A percentile compares a stretch with the other conserved stretches of the same genome.
Conservation (phyloP, 192 early-diverging fungal genomes). For the Coemansia sp. region DNA sequence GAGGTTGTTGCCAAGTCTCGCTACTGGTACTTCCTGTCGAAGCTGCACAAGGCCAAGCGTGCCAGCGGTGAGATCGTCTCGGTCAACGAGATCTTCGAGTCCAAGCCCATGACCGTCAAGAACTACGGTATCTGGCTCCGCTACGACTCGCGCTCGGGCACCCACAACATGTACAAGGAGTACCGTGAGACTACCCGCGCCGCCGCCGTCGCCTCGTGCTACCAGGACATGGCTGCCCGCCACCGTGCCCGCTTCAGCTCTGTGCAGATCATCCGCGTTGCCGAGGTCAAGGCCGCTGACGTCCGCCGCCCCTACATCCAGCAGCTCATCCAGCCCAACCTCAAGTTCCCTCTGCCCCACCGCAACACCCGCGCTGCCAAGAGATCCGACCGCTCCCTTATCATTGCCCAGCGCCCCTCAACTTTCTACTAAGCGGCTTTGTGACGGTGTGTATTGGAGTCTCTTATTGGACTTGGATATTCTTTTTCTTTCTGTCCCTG, state of each 20-base stretch:
- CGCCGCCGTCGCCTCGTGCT: constrained; percentile 71
- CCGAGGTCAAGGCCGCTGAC: constrained; percentile 83
- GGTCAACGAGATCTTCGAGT: constrained; percentile 97
- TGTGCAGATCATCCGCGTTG: constrained; percentile 99
- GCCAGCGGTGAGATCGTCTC: constrained; percentile 97
- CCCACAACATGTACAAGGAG: constrained; percentile 99
- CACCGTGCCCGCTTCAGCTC: constrained; percentile 98
- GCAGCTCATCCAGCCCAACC: constrained; percentile 86
- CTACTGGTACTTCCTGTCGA: constrained; percentile 99
- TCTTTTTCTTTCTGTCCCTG: constrained; percentile 3
- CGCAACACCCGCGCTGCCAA: constrained; percentile 79
- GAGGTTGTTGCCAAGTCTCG: constrained; percentile 97
- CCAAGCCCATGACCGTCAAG: constrained; percentile 89
- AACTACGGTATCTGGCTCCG: constrained; percentile 99
- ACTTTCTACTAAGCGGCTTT: constrained; percentile 69
- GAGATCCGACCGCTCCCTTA: constrained; percentile 83
- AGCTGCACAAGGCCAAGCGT: constrained; percentile 99
- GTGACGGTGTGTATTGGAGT: constrained; percentile 3
- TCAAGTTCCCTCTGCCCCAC: constrained; percentile 99
- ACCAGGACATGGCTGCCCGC: constrained; percentile 99
- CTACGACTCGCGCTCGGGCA: constrained; percentile 99
- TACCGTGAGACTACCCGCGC: constrained; percentile 94
- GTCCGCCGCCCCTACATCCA: constrained; percentile 98
- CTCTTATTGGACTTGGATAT: constrained; percentile 1
- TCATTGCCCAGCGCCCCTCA: constrained; percentile 90